Conservation (phyloP, 805 yeast species). For the Suhomyces xylopsoci region DNA sequence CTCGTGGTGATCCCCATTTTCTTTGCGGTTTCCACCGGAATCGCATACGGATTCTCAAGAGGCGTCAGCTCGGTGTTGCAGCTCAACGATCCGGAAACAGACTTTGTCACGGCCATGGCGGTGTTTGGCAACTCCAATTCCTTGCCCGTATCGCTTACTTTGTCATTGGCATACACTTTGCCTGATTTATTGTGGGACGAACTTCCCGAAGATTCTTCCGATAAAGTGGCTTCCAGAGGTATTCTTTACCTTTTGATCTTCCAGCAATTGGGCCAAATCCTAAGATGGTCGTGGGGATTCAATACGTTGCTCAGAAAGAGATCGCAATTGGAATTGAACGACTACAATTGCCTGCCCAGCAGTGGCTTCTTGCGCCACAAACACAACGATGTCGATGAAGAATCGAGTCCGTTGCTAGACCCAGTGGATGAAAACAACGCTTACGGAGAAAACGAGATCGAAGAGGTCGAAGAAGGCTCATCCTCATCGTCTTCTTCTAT, state of each 20-base stretch:
- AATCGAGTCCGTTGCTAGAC: slow-evolving; percentile 14
- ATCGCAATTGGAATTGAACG: slow-evolving; percentile 33
- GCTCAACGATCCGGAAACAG: slow-evolving; percentile 72
- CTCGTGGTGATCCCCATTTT: slow-evolving; percentile 81
- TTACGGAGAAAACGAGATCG: background rate
- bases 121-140: slow-evolving; percentile 96
- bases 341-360: slow-evolving; percentile 10
- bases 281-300: slow-evolving; percentile 88
- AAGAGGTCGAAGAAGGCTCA: background rate
- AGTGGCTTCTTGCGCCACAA: slow-evolving; percentile 1
- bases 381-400: slow-evolving; percentile 4
- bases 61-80: slow-evolving; percentile 49
- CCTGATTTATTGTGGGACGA: slow-evolving; percentile 78
- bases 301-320: slow-evolving; percentile 61
- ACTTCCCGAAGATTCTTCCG: slow-evolving; percentile 60
- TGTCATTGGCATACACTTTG: slow-evolving; percentile 72
- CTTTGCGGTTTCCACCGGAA: slow-evolving; percentile 76
- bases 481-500: background rate
- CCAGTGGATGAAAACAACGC: background rate
- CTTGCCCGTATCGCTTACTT: slow-evolving; percentile 84
- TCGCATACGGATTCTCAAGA: slow-evolving; percentile 64
- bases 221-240: slow-evolving; percentile 75
- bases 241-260: slow-evolving; percentile 68
- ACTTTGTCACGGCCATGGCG: slow-evolving; percentile 94
- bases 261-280: slow-evolving; percentile 79